Conservation (phyloP, 2,329 filamentous ascomycete genomes). For the Coniochaeta prunicola region DNA sequence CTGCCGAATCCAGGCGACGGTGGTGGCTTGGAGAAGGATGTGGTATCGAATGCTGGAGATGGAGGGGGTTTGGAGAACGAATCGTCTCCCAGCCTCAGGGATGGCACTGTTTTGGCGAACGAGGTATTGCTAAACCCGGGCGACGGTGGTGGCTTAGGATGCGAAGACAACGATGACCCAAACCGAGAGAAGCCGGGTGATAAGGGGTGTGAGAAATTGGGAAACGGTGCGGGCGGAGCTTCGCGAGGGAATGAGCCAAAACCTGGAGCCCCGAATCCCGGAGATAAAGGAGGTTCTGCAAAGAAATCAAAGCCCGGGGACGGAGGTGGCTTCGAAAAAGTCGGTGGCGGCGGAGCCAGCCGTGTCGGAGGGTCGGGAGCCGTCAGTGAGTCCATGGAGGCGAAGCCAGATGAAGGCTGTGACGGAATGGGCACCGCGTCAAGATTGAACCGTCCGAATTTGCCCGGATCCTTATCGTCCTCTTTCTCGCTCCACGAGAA, state of each 20-base stretch:
- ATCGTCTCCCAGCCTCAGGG: conserved; percentile 15
- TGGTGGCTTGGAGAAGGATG: conserved; percentile 28
- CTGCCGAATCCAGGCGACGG: conserved; percentile 38
- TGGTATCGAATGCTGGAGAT: conserved; percentile 15
- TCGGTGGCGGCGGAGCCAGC: conserved; percentile 5
- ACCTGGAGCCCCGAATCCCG: conserved; percentile 31
- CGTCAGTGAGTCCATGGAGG: conserved; percentile 5
- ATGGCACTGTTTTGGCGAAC: conserved; percentile 20
- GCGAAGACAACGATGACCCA: neutral
- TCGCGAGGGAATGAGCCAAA: conserved; percentile 14
- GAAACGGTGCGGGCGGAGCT: neutral
- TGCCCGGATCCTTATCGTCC: conserved; percentile 31
- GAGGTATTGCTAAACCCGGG: conserved; percentile 11
- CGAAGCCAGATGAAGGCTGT: conserved; percentile 19
- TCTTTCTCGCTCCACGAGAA: conserved; percentile 51
- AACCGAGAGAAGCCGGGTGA: neutral
- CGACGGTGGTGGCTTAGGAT: conserved; percentile 9
- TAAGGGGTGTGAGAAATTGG: neutral
- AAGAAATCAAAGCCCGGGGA: conserved; percentile 17
- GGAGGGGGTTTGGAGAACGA: conserved; percentile 22
- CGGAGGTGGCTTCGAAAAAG: conserved; percentile 14
- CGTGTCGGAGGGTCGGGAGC: neutral
- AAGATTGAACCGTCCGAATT: conserved; percentile 32
- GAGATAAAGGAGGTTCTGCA: conserved; percentile 28
- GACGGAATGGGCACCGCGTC: conserved; percentile 29